Evolutionary conservation across 768 basidiomycete genomes (phyloP).

Genomic region (Russula foetens): DNA sequence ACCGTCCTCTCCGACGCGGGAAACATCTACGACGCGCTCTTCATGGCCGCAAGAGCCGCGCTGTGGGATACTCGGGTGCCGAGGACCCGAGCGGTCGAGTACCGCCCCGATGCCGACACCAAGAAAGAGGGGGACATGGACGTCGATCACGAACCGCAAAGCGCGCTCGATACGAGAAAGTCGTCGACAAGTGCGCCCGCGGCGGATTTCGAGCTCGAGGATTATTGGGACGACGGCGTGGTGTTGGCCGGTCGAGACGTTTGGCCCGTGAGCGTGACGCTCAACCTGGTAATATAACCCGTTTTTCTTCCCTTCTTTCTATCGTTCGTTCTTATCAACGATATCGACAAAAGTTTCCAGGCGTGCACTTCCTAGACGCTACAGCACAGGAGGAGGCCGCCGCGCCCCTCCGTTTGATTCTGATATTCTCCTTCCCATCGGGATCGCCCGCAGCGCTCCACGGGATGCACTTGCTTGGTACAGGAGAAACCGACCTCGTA

Average conservation of each 20-base stretch:
- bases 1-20: constrained; percentile 68
- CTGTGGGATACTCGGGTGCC: constrained; percentile 80
- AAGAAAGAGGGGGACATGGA: constrained; percentile 40
- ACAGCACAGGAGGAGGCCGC: constrained; percentile 64
- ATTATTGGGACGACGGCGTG: constrained; percentile 85
- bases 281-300: constrained; percentile 69
- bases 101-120: constrained; percentile 36
- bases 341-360: constrained; percentile 37
- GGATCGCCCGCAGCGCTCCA: constrained; percentile 39
- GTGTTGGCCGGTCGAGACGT: constrained; percentile 47
- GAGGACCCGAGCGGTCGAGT: constrained; percentile 61
- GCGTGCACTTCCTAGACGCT: constrained; percentile 67
- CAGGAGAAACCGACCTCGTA: constrained; percentile 44
- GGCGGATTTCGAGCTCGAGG: constrained; percentile 78
- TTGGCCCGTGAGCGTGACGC: constrained; percentile 72
- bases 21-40: constrained; percentile 68
- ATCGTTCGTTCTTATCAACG: neutral
- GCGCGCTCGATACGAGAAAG: constrained; percentile 50
- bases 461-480: constrained; percentile 55
- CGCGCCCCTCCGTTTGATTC: constrained; percentile 48
- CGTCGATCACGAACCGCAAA: constrained; percentile 37
- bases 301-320: constrained; percentile 23
- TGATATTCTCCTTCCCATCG: constrained; percentile 53
- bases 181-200: constrained; percentile 33
- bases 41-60: constrained; percentile 72